Evolutionary conservation across 2,329 filamentous ascomycete species (phyloP), one percentile per base, ranked within the genome.

Genomic region (Dactylellina cionopaga): DNA sequence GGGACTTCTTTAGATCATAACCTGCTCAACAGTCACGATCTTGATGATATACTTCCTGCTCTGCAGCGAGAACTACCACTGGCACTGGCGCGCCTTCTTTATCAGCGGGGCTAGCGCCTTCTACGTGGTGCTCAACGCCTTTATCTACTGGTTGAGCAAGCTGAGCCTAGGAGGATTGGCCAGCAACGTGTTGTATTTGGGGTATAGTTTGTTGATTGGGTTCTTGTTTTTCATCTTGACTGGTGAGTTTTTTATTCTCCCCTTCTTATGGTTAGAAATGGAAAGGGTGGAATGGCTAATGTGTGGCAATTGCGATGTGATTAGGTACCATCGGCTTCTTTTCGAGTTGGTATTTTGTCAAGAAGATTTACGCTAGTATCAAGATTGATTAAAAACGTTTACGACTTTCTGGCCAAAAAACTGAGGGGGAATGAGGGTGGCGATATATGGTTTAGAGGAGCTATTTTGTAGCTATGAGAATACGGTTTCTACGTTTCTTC

Each of bases 11-110:
- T 35, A 77, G 76, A 92, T 98, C 77, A 90, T 96, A 77, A 98
- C 95, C 0, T 92, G 90, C 69, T 94, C 94, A 0, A 90, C 93
- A 0, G 94, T 96, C 39, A 98, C 95, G 0, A 89, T 98, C 6
- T 84, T 99, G 15, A 89, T 98, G 85, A 91, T 97, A 0, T 99
- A 99, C 82, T 98, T 98, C 84, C 80, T 99, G 76, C 88, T 99
- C 11, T 98, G 94, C 79, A 89, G 92, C 0, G 95, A 99, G 82
- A 95, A 99, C 82, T 99, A 99, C 82, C 91, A 96, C 80, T 99
- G 95, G 95, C 95, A 98, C 78, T 99, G 95, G 95, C 88, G 95
- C 56, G 89, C 92, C 4, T 99, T 99, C 83, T 86, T 92, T 70
- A 94, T 92, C 1, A 92, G 92, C 0, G 95, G 95, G 68, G 94